These are phyloP conservation scores for Candida tropicalis DNA, from an alignment of 1,139 yeast species.

Conservation along the genomic window DNA sequence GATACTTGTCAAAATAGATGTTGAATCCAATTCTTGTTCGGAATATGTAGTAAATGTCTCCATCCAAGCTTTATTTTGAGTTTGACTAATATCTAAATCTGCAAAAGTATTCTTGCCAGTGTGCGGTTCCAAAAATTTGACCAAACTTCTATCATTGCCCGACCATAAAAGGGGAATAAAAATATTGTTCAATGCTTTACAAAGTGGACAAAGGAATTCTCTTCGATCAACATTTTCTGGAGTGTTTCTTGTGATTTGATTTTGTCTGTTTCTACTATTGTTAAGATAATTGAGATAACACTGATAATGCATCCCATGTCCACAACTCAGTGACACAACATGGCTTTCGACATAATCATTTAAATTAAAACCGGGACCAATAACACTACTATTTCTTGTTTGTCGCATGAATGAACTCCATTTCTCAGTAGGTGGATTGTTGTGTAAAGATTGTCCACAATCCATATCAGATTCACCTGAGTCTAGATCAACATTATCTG, in stretches of 20 bases:
- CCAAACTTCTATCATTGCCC: constrained; percentile 37
- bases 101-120: constrained; percentile 14
- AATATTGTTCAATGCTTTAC: constrained; percentile 83
- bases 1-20: constrained; percentile 27
- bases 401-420: constrained; percentile 43
- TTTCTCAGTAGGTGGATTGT: constrained; percentile 26
- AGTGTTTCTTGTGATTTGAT: constrained; percentile 77
- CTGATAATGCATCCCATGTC: constrained; percentile 88
- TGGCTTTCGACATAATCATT: constrained; percentile 43
- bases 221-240: constrained; percentile 74
- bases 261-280: constrained; percentile 55
- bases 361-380: constrained; percentile 74
- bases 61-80: constrained; percentile 30
- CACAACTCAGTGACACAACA: constrained; percentile 78
- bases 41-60: constrained; percentile 23
- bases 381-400: constrained; percentile 41
- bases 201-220: constrained; percentile 87
- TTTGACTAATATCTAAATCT: constrained; percentile 15
- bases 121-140: constrained; percentile 20
- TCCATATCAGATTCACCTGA: constrained; percentile 28
- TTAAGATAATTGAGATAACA: constrained; percentile 71
- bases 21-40: constrained; percentile 27
- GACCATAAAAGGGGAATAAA: constrained; percentile 74
- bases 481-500: constrained; percentile 56
- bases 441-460: constrained; percentile 7